phyloP scores from a whole-genome alignment of 2,329 filamentous ascomycete species.

The Domatiomyces globalis region DNA sequence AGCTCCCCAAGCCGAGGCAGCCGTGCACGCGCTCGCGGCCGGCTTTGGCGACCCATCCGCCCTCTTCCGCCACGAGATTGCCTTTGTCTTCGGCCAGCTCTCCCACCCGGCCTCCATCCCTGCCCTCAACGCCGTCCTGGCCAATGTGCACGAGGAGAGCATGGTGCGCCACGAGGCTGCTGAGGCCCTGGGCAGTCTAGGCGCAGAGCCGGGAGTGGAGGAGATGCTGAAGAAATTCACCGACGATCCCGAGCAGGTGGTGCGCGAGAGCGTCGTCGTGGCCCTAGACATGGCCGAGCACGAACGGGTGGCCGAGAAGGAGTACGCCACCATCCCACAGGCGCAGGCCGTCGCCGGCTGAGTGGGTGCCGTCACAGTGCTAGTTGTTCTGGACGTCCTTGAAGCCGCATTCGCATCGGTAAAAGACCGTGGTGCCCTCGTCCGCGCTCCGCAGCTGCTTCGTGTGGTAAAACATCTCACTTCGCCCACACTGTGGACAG shows the following conservation, averaged over 20 bases:
- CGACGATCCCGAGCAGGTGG: conserved; percentile 80
- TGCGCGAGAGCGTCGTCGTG: conserved; percentile 86
- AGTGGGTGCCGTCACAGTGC: conserved; percentile 1
- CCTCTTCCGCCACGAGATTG: conserved; percentile 93
- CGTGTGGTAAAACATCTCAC: conserved; percentile 71
- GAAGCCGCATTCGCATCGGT: conserved; percentile 71
- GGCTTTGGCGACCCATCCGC: conserved; percentile 77
- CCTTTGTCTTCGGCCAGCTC: conserved; percentile 94
- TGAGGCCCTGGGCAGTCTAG: conserved; percentile 85
- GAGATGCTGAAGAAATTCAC: conserved; percentile 70
- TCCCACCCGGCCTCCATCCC: conserved; percentile 95
- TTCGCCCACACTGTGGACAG: conserved; percentile 68
- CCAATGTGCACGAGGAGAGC: conserved; percentile 66
- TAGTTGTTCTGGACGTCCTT: conserved; percentile 38
- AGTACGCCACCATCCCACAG: conserved; percentile 83
- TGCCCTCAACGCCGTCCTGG: conserved; percentile 63
- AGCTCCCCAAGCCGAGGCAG: conserved; percentile 75
- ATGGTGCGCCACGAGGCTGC: conserved; percentile 98
- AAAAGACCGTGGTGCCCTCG: conserved; percentile 88
- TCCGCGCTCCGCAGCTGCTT: conserved; percentile 84
- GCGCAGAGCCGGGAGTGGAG: conserved; percentile 86
- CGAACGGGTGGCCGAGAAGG: conserved; percentile 72
- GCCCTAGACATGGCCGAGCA: conserved; percentile 97
- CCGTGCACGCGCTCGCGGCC: conserved; percentile 69
- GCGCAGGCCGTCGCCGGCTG: conserved; percentile 12